Percentiles rank a stretch among this genome's conserved stretches.
phyloP scores from a whole-genome alignment of 2,329 filamentous ascomycete genomes.

The Kalaharituber pfeilii region DNA sequence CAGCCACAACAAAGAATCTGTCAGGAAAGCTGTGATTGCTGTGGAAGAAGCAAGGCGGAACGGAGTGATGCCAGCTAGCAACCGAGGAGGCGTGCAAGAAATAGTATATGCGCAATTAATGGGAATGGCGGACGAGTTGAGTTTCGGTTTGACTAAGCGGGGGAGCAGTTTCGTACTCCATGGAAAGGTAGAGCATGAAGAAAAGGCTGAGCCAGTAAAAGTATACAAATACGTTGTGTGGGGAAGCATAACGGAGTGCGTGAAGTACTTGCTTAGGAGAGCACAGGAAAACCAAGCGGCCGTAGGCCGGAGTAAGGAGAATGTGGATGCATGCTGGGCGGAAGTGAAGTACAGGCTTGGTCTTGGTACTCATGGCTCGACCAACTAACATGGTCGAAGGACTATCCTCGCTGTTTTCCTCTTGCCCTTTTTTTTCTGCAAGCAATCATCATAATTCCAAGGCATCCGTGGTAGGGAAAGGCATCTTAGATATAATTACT shows the following conservation, averaged over 20 bases:
- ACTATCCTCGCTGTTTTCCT: constrained; percentile 24
- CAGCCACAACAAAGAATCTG: constrained; percentile 62
- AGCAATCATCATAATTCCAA: too few species aligned
- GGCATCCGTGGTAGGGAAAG: too few species aligned
- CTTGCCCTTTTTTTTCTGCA: too few species aligned
- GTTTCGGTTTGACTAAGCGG: constrained; percentile 36
- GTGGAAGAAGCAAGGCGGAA: neutral
- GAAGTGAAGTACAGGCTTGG: constrained; percentile 43
- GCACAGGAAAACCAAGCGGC: constrained; percentile 61
- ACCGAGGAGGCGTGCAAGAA: constrained; percentile 26
- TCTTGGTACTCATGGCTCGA: constrained; percentile 24
- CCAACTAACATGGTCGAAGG: constrained; percentile 15
- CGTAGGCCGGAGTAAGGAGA: constrained; percentile 43
- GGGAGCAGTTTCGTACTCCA: constrained; percentile 19
- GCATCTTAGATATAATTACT: too few species aligned
- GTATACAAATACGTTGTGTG: constrained; percentile 53
- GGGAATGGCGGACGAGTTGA: constrained; percentile 92
- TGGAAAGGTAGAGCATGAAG: constrained; percentile 13
- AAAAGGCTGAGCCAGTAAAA: constrained; percentile 23
- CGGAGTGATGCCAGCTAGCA: neutral
- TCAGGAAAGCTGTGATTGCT: constrained; percentile 26
- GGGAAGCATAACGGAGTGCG: constrained; percentile 60
- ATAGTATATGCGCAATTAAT: constrained; percentile 58
- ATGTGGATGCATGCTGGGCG: constrained; percentile 43
- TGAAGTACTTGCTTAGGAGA: constrained; percentile 55